These are phyloP conservation scores for rapeseed (Brassica napus) DNA, from an alignment of 345 rosid genomes.

Conservation along the genomic window DNA sequence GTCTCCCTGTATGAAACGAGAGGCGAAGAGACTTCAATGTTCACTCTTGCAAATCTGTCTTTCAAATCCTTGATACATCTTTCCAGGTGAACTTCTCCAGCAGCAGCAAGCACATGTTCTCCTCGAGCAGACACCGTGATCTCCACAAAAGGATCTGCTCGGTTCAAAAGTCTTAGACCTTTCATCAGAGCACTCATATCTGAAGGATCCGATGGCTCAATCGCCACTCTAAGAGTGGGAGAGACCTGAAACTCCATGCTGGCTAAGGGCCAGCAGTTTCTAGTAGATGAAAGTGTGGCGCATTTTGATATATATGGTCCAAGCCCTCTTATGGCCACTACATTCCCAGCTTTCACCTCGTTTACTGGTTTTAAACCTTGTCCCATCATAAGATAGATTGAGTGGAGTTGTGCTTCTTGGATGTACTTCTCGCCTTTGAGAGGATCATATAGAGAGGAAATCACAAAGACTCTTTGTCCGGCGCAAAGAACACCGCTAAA, in stretches of 20 bases:
- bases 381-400: constrained; percentile 96
- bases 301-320: constrained; percentile 89
- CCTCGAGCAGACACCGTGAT: constrained; percentile 88
- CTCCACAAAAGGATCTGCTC: constrained; percentile 94
- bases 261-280: constrained; percentile 92
- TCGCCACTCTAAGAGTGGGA: constrained; percentile 88
- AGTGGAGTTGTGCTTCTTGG: constrained; percentile 83
- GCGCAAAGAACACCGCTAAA: constrained; percentile 77
- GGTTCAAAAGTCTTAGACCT: constrained; percentile 83
- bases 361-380: constrained; percentile 81
- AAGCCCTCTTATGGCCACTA: constrained; percentile 91
- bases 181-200: constrained; percentile 76
- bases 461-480: constrained; percentile 73
- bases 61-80: constrained; percentile 86
- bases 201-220: constrained; percentile 91
- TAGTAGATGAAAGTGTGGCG: constrained; percentile 88
- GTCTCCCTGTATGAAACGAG: constrained; percentile 92
- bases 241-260: constrained; percentile 92
- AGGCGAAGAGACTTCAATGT: constrained; percentile 82
- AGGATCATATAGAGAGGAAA: constrained; percentile 84
- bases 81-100: constrained; percentile 95
- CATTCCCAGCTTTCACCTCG: constrained; percentile 78
- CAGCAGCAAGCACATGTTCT: constrained; percentile 92
- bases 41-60: constrained; percentile 89
- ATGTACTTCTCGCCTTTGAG: constrained; percentile 64